Evolutionary conservation across 176 grass and related monocot genomes (phyloP).

Genomic region (Aegilops sharonensis): DNA sequence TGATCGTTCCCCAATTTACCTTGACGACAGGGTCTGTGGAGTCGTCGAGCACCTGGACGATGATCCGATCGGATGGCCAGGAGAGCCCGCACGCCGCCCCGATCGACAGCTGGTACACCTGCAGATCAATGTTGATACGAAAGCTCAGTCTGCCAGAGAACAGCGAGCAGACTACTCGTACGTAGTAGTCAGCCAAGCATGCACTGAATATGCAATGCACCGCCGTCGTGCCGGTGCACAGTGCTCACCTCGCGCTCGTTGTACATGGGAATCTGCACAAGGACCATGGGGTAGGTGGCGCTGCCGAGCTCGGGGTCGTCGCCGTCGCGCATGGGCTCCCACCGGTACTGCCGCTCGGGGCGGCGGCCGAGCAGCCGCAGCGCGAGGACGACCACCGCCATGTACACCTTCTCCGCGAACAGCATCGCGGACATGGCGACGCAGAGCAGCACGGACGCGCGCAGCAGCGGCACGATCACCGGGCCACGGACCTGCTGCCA

Average conservation of each 20-base stretch:
- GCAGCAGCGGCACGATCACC: slow-evolving; percentile 64
- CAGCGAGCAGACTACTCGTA: too few species aligned
- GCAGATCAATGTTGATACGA: not conserved
- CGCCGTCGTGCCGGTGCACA: too few species aligned
- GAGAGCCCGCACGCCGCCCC: slow-evolving; percentile 59
- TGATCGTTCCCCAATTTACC: slow-evolving; percentile 24
- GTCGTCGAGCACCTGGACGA: slow-evolving; percentile 82
- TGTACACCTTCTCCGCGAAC: slow-evolving; percentile 68
- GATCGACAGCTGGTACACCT: slow-evolving; percentile 66
- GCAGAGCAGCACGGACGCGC: slow-evolving; percentile 43
- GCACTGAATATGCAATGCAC: too few species aligned
- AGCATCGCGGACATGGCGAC: slow-evolving; percentile 78
- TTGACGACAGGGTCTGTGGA: slow-evolving; percentile 65
- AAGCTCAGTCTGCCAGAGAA: too few species aligned
- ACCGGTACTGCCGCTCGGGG: slow-evolving; percentile 52
- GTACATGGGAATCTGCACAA: slow-evolving; percentile 89
- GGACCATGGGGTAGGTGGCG: slow-evolving; percentile 64
- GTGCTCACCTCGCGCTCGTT: slow-evolving; percentile 72
- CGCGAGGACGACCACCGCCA: slow-evolving; percentile 47
- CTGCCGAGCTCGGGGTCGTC: slow-evolving; percentile 60
- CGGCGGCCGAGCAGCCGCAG: slow-evolving; percentile 34
- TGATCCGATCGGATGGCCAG: slow-evolving; percentile 61
- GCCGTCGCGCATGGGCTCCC: slow-evolving; percentile 40
- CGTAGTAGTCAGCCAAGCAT: too few species aligned
- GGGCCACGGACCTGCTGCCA: slow-evolving; percentile 47